Percentiles rank a stretch among this genome's conserved stretches.
Conservation (phyloP, 2,329 filamentous ascomycete genomes). For the Plenodomus lindquistii region DNA sequence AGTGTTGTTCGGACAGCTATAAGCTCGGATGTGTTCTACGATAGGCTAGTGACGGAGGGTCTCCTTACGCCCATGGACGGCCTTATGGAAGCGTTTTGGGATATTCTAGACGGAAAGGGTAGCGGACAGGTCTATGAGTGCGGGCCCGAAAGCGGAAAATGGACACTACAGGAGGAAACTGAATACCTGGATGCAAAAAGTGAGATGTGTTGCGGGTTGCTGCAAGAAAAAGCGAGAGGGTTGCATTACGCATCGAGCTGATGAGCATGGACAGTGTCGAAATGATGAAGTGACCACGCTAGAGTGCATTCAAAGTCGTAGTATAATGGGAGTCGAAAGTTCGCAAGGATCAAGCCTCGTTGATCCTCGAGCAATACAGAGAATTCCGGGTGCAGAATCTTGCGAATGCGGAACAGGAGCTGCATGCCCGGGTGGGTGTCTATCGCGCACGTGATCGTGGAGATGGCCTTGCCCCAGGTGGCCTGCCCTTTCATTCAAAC, state of each 20-base stretch:
- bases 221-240: constrained; percentile 4
- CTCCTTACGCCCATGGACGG: constrained; percentile 47
- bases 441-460: no score
- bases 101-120: constrained; percentile 38
- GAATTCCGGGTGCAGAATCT: no score
- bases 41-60: constrained; percentile 36
- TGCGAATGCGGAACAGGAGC: no score
- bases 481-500: no score
- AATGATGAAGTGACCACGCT: not conserved
- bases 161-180: constrained; percentile 27
- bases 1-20: constrained; percentile 49
- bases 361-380: no score
- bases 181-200: constrained; percentile 40
- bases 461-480: no score
- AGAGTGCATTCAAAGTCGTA: not conserved
- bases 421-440: no score
- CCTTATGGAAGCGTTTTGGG: constrained; percentile 47
- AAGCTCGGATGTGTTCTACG: constrained; percentile 45
- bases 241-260: constrained; percentile 10
- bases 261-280: not conserved
- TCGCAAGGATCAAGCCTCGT: no score
- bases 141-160: constrained; percentile 42
- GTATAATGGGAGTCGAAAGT: not conserved
- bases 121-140: constrained; percentile 50
- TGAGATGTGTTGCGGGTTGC: constrained; percentile 15